These are phyloP conservation scores for Fusarium sp. DNA, from an alignment of 2,329 filamentous ascomycete species.

Conservation along the genomic window DNA sequence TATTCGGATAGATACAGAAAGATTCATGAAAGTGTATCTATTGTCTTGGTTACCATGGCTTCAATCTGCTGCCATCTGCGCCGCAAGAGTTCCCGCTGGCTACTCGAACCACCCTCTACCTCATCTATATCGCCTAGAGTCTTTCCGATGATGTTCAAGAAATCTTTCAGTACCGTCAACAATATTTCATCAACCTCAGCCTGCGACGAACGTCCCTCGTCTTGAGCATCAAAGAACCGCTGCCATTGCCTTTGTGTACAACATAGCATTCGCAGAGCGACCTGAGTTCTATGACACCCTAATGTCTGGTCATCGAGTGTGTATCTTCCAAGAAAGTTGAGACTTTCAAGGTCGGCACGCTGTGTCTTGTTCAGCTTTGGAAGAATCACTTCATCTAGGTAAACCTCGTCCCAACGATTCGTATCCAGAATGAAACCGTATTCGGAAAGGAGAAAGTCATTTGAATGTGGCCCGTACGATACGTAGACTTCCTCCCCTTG, in stretches of 20 bases:
- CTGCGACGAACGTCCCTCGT: slow-evolving; percentile 59
- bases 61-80: slow-evolving; percentile 57
- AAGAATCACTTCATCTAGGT: slow-evolving; percentile 59
- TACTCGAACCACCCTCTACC: slow-evolving; percentile 43
- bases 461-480: slow-evolving; percentile 75
- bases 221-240: slow-evolving; percentile 54
- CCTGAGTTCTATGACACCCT: slow-evolving; percentile 63
- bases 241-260: slow-evolving; percentile 47
- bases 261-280: slow-evolving; percentile 56
- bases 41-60: slow-evolving; percentile 50
- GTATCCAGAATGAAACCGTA: slow-evolving; percentile 64
- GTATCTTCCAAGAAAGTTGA: slow-evolving; percentile 61
- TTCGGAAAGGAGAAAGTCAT: slow-evolving; percentile 78
- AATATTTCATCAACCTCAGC: slow-evolving; percentile 51
- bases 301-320: slow-evolving; percentile 52
- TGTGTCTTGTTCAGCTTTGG: slow-evolving; percentile 50
- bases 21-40: slow-evolving; percentile 31
- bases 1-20: not conserved
- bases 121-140: slow-evolving; percentile 47
- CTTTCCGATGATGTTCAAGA: slow-evolving; percentile 45
- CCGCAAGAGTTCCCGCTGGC: slow-evolving; percentile 51
- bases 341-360: slow-evolving; percentile 53
- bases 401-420: slow-evolving; percentile 61
- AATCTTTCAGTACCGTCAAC: slow-evolving; percentile 50
- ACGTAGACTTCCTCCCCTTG: slow-evolving; percentile 73